These are phyloP conservation scores for Globisporangium splendens DNA, from an alignment of 352 stramenopile species.

Conservation along the genomic window DNA sequence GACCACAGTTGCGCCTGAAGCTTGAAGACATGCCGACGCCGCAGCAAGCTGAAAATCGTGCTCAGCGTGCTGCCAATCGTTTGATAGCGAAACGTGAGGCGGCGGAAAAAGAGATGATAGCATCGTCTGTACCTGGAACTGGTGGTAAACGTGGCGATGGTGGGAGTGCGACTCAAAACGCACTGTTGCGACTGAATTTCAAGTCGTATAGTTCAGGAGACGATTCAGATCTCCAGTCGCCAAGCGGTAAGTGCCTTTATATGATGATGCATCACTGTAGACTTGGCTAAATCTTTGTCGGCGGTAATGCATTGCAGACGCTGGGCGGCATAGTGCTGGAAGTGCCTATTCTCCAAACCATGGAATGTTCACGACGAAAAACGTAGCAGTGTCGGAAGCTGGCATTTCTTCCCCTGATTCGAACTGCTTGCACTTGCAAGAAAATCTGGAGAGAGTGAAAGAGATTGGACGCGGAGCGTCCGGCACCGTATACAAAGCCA, in stretches of 20 bases:
- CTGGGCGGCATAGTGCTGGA: conserved; percentile 58
- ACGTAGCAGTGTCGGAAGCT: conserved; percentile 77
- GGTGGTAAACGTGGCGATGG: conserved; percentile 6
- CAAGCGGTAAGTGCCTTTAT: conserved; percentile 33
- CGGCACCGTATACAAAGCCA: conserved; percentile 86
- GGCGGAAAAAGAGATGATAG: conserved; percentile 52
- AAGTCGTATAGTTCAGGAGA: conserved; percentile 68
- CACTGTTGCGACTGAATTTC: conserved; percentile 63
- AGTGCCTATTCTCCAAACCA: conserved; percentile 86
- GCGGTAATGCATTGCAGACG: conserved; percentile 17
- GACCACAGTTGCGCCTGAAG: conserved; percentile 69
- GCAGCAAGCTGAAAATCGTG: conserved; percentile 78
- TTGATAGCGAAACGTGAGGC: conserved; percentile 75
- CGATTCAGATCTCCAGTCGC: conserved; percentile 64
- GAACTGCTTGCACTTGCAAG: conserved; percentile 72
- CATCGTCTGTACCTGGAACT: conserved; percentile 18
- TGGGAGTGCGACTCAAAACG: conserved; percentile 60
- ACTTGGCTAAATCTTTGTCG: not conserved
- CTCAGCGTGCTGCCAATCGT: conserved; percentile 65
- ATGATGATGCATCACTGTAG: not conserved
- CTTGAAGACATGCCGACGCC: conserved; percentile 86
- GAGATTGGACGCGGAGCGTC: conserved; percentile 79
- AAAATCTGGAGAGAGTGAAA: conserved; percentile 77
- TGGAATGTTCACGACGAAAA: conserved; percentile 85
- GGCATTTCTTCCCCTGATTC: conserved; percentile 83